Conservation (phyloP, 2,329 filamentous ascomycete species). For the Juglanconis oblonga region DNA sequence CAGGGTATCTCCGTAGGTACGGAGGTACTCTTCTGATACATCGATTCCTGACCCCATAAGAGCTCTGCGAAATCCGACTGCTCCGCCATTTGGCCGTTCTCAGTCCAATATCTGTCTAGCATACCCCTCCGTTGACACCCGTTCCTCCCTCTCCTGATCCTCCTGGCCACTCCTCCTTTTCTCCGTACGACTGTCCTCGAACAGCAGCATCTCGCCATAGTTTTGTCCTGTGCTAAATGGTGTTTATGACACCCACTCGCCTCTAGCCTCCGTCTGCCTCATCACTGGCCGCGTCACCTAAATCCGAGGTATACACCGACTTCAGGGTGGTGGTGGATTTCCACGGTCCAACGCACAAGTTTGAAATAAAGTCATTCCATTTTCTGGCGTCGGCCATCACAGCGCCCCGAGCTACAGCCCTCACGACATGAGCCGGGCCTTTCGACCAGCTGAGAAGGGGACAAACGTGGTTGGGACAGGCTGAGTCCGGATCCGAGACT, state of each 20-base stretch:
- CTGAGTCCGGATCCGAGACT: neutral
- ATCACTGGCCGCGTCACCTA: neutral
- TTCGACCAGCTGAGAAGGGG: slow-evolving; percentile 4
- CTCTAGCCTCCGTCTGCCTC: neutral
- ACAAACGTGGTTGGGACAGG: slow-evolving; percentile 8
- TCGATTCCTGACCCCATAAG: slow-evolving; percentile 5
- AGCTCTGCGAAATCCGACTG: neutral
- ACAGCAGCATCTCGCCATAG: too few species aligned
- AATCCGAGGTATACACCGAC: neutral
- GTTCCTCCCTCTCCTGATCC: neutral
- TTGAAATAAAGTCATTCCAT: neutral
- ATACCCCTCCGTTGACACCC: neutral
- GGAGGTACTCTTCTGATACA: slow-evolving; percentile 1
- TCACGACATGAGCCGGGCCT: slow-evolving; percentile 14
- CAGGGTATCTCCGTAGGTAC: slow-evolving; percentile 13
- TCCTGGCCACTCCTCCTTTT: neutral
- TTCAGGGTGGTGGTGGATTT: neutral
- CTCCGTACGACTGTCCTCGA: neutral
- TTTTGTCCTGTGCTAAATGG: neutral
- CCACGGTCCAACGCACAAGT: neutral
- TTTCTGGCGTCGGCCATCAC: neutral
- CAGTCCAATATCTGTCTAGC: slow-evolving; percentile 12
- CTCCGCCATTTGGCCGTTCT: slow-evolving; percentile 15
- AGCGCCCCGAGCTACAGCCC: neutral
- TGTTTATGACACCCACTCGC: neutral